A percentile compares a stretch with the other conserved stretches of the same genome.
These are phyloP conservation scores for Liquidambar formosana DNA, from an alignment of 164 flowering plant species.

Conservation along the genomic window DNA sequence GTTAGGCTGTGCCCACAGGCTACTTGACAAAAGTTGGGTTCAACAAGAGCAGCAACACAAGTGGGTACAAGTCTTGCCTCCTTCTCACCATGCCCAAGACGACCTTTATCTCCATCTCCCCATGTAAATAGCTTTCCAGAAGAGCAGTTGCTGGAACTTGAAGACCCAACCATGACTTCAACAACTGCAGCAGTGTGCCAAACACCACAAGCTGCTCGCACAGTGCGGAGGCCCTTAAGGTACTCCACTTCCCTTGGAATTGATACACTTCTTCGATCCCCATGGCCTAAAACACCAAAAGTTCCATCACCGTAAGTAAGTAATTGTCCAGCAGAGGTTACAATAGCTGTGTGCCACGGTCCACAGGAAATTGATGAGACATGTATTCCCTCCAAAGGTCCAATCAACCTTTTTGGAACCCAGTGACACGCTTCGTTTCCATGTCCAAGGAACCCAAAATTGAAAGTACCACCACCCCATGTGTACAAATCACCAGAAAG, in stretches of 20 bases:
- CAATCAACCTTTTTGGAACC: background rate
- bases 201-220: conserved; percentile 53
- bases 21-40: background rate
- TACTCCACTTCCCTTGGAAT: background rate
- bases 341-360: conserved; percentile 2
- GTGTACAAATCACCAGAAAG: background rate
- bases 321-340: background rate
- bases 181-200: conserved; percentile 97
- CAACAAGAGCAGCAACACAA: conserved; percentile 3
- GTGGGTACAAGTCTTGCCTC: background rate
- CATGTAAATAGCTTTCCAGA: conserved; percentile 1
- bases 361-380: background rate
- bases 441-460: background rate
- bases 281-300: conserved; percentile 3
- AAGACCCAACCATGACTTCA: conserved; percentile 26
- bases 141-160: background rate
- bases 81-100: conserved; percentile 4
- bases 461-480: background rate
- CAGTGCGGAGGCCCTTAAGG: background rate
- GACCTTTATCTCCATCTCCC: conserved; percentile 4
- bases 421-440: conserved; percentile 1
- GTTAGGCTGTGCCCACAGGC: background rate
- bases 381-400: background rate
- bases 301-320: conserved; percentile 1
- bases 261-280: background rate